These are phyloP conservation scores for Cucumis melo DNA, from an alignment of 306 rosid genomes.

Conservation along the genomic window DNA sequence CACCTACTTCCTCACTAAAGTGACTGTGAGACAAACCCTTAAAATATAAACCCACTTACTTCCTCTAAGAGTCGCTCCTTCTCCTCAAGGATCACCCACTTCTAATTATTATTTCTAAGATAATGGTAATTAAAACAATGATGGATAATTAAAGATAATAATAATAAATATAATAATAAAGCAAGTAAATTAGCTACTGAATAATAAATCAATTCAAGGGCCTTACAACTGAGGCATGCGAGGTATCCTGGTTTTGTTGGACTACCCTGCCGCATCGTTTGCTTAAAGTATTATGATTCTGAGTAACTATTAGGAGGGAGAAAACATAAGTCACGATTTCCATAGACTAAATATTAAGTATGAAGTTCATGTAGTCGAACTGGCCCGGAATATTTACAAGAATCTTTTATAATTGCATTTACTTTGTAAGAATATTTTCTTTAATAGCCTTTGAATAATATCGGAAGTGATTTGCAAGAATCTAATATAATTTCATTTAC, in stretches of 20 bases:
- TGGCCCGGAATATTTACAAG: background rate
- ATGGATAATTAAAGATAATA: conserved; percentile 1
- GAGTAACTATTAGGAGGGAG: conserved; percentile 49
- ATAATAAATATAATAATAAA: background rate
- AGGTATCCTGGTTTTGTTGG: conserved; percentile 92
- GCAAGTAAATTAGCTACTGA: background rate
- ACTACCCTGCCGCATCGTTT: conserved; percentile 95
- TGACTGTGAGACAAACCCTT: background rate
- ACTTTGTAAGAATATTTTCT: background rate
- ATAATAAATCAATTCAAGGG: background rate
- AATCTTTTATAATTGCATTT: too few relatives aligned
- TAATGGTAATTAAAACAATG: conserved; percentile 13
- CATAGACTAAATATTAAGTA: background rate
- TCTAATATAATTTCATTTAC: conserved; percentile 14
- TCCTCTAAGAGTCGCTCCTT: conserved; percentile 84
- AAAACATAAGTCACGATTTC: conserved; percentile 6
- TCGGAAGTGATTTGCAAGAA: background rate
- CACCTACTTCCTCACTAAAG: conserved; percentile 29
- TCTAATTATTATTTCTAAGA: conserved; percentile 31
- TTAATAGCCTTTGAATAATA: too few relatives aligned
- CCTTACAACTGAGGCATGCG: conserved; percentile 98
- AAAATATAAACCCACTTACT: conserved; percentile 24
- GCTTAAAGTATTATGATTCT: conserved; percentile 90
- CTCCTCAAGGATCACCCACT: conserved; percentile 89
- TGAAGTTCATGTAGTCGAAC: background rate